These are phyloP conservation scores for Solanum pinnatisectum DNA, from an alignment of 257 asterid genomes.

Conservation along the genomic window DNA sequence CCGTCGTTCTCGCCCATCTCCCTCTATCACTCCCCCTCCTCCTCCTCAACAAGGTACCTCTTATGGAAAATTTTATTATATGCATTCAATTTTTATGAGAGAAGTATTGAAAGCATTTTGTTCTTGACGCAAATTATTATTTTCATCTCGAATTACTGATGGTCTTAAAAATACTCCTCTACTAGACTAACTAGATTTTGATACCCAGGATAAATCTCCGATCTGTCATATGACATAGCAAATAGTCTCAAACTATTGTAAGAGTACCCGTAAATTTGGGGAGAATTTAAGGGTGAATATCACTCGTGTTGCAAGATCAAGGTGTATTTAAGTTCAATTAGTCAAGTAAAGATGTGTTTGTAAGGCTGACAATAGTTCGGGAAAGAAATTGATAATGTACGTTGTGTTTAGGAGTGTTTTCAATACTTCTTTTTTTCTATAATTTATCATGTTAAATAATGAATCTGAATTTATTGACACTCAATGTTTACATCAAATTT, in stretches of 20 bases:
- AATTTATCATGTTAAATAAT: neutral
- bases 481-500: neutral
- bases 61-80: neutral
- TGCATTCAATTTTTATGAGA: neutral
- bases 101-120: neutral
- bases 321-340: too few species aligned
- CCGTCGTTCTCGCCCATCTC: slow-evolving; percentile 52
- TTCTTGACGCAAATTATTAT: neutral
- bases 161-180: neutral
- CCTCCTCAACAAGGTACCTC: slow-evolving; percentile 50
- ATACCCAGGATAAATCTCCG: too few species aligned
- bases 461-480: too few species aligned
- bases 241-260: too few species aligned
- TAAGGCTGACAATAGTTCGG: too few species aligned
- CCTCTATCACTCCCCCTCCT: slow-evolving; percentile 33
- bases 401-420: too few species aligned
- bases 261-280: neutral
- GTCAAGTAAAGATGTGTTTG: too few species aligned
- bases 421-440: neutral
- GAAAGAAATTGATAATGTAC: too few species aligned
- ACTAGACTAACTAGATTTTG: neutral
- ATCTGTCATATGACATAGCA: neutral
- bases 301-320: neutral
- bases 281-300: neutral
- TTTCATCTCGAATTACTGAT: too few species aligned